phyloP scores from a whole-genome alignment of 2,329 filamentous ascomycete genomes.

The Berkeleyomyces rouxiae region DNA sequence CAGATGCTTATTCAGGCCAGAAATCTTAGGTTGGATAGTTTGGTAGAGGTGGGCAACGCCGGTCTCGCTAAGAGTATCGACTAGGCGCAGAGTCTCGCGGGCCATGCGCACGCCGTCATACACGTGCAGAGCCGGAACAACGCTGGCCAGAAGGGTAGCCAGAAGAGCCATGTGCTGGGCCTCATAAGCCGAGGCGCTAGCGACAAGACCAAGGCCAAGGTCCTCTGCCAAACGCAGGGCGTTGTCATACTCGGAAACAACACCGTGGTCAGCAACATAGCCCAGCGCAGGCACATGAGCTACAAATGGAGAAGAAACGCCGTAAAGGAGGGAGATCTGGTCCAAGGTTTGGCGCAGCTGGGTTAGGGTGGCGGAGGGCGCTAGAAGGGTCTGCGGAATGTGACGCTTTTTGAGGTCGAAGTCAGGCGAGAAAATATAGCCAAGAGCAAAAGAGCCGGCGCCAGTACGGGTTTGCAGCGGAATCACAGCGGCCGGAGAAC shows the following conservation, averaged over 20 bases:
- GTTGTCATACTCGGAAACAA: slow-evolving; percentile 76
- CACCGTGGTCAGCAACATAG: slow-evolving; percentile 50
- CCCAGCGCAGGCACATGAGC: slow-evolving; percentile 85
- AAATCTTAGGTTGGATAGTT: slow-evolving; percentile 43
- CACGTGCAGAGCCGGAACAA: slow-evolving; percentile 71
- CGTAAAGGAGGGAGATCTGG: slow-evolving; percentile 80
- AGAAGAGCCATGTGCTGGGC: slow-evolving; percentile 91
- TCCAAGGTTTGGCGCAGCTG: slow-evolving; percentile 73
- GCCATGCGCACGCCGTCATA: slow-evolving; percentile 77
- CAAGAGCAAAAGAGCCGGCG: slow-evolving; percentile 78
- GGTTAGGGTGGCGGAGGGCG: slow-evolving; percentile 65
- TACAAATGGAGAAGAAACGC: slow-evolving; percentile 81
- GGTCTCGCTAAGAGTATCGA: slow-evolving; percentile 61
- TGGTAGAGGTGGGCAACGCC: slow-evolving; percentile 54
- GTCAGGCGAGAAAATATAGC: slow-evolving; percentile 95
- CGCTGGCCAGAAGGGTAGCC: slow-evolving; percentile 59
- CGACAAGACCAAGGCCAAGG: slow-evolving; percentile 69
- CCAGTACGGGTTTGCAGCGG: slow-evolving; percentile 75
- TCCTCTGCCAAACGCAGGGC: slow-evolving; percentile 74
- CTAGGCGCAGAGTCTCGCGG: slow-evolving; percentile 64
- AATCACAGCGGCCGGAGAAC: slow-evolving; percentile 61
- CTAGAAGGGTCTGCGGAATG: slow-evolving; percentile 79
- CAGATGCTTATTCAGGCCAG: slow-evolving; percentile 50
- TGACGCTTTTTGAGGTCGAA: slow-evolving; percentile 84
- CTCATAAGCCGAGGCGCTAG: slow-evolving; percentile 76